Base-by-base conservation (phyloP, 495 filamentous ascomycete species). In the Penicillium chermesinum region DNA sequence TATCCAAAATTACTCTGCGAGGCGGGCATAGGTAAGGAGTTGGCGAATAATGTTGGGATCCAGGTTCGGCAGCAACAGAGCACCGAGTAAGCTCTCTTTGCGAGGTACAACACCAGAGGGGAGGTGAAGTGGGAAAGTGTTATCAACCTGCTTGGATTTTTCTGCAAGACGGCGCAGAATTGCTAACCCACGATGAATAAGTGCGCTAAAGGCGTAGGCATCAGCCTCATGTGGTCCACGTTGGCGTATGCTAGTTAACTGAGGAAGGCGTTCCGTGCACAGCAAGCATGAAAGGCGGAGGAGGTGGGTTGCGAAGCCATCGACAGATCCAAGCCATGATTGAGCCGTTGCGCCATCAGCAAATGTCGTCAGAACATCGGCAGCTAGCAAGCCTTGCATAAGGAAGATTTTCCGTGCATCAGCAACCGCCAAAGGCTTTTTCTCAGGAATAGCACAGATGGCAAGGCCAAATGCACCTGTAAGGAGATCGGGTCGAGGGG, bases 331-430 rank as follows among this genome's bases (percentile, higher is more conserved):
- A 14, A 97, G 78, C 93, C 93, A 98, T 2, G 75, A 70, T 37
- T 81, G 78, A n/a, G 90, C 85, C 12, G 95, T 73, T 7, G 75
- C 70, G 18, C 71, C 78, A 53, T 95, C 90, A 15, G 78, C 76
- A 13, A 95, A 76, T 5, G 81, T 78, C 3, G 88, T 79, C 7
- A 96, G 69, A 44, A 96, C 93, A 54, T 98, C 91, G 3, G 89
- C 91, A 2, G 91, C 87, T 5, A 98, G 71, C 51, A 98, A 80
- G 5, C 89, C 89, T 70, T 98, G 93, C 77, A 90, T 87, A 40
- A 98, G 71, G 49, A 86, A 81, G 0, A 93, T 84, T 65, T 89
- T 91, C 27, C 93, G 86, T 9, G 78, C 82, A 63, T 95, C 88
- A 14, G 88, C 80, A 8, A 87, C 76, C 2, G 81, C 74, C 2